phyloP scores from a whole-genome alignment of 2,329 filamentous ascomycete species.

The Pyrenochaeta sp. region DNA sequence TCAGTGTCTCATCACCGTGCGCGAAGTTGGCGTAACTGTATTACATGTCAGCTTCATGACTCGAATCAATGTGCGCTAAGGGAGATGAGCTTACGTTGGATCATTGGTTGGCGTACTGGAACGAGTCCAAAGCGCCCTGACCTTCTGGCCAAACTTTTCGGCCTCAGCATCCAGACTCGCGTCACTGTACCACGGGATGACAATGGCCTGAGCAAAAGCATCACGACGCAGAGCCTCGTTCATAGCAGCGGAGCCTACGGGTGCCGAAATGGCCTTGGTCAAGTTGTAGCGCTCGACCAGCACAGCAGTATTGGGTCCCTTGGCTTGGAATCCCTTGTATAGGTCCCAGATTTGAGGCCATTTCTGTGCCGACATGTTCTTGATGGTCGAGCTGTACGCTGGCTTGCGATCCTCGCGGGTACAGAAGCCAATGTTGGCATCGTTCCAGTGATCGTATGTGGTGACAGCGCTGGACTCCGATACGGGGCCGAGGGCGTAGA shows the following conservation, averaged over 20 bases:
- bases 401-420: constrained; percentile 51
- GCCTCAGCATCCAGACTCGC: constrained; percentile 47
- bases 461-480: constrained; percentile 32
- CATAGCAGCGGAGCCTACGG: constrained; percentile 31
- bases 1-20: constrained; percentile 33
- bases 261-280: constrained; percentile 35
- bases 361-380: constrained; percentile 44
- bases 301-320: constrained; percentile 44
- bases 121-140: constrained; percentile 40
- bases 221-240: constrained; percentile 39
- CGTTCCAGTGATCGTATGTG: constrained; percentile 53
- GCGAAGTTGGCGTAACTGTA: constrained; percentile 40
- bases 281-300: constrained; percentile 51
- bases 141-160: constrained; percentile 41
- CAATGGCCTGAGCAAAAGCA: constrained; percentile 49
- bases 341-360: constrained; percentile 53
- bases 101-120: constrained; percentile 17
- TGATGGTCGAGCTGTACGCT: constrained; percentile 47
- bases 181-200: constrained; percentile 53
- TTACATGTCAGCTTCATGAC: constrained; percentile 2
- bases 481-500: constrained; percentile 45
- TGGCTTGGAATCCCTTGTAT: constrained; percentile 49
- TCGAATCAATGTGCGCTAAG: neutral
- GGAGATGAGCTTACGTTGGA: constrained; percentile 24
- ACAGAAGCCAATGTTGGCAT: constrained; percentile 50